These are phyloP conservation scores for Gaeumannomyces sp. DNA, from an alignment of 2,329 filamentous ascomycete species.

Conservation along the genomic window DNA sequence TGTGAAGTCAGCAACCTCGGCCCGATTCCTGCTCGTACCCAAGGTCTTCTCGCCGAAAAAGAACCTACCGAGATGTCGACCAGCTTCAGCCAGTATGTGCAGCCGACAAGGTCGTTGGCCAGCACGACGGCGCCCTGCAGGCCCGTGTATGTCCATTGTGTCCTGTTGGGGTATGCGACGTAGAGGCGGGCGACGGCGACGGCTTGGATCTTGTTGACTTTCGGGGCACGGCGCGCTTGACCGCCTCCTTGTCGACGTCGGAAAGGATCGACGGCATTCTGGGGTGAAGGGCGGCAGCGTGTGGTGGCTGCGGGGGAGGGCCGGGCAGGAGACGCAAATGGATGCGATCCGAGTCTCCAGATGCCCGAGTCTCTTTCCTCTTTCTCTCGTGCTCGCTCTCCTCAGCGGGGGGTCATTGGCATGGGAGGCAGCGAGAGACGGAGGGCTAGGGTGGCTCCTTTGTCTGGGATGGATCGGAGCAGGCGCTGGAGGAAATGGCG, in stretches of 20 bases:
- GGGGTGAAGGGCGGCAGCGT: slow-evolving; percentile 6
- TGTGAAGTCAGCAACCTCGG: slow-evolving; percentile 5
- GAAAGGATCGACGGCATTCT: slow-evolving; percentile 63
- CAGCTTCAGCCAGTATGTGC: slow-evolving; percentile 96
- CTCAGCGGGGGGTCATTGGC: no score
- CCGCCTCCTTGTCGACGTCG: slow-evolving; percentile 92
- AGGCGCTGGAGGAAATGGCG: no score
- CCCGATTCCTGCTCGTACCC: slow-evolving; percentile 11
- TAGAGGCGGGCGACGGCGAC: slow-evolving; percentile 92
- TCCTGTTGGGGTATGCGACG: slow-evolving; percentile 78
- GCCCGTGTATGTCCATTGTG: slow-evolving; percentile 90
- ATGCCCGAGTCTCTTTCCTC: no score
- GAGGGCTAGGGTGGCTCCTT: no score
- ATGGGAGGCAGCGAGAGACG: no score
- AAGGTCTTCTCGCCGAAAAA: neutral
- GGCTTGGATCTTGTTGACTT: slow-evolving; percentile 91
- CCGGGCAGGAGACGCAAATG: no score
- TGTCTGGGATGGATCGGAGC: no score
- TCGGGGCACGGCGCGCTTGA: slow-evolving; percentile 91
- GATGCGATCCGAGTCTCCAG: no score
- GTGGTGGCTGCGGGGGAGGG: no score
- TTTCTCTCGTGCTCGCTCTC: no score
- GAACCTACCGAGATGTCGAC: slow-evolving; percentile 83
- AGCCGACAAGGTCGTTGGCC: slow-evolving; percentile 87
- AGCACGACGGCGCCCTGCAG: slow-evolving; percentile 88